Percentiles rank a stretch among this genome's conserved stretches.
Evolutionary conservation across 176 grass and related monocot species (phyloP).

Genomic region (Pharus latifolius): DNA sequence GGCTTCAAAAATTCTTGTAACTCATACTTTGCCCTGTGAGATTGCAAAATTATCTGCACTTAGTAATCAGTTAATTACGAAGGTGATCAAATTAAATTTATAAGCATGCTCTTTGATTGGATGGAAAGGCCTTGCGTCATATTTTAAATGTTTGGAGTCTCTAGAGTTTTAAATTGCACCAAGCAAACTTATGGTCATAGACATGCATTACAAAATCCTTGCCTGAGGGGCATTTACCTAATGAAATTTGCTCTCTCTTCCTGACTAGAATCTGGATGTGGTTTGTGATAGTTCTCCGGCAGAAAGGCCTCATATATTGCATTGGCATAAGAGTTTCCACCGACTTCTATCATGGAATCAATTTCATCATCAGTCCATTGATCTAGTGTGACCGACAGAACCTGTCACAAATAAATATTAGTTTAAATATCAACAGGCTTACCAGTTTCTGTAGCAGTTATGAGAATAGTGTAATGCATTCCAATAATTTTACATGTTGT

Average conservation of each 20-base stretch:
- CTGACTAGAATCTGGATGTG: constrained; percentile 40
- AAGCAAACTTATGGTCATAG: too few species aligned
- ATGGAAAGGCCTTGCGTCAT: not conserved
- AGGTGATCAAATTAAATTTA: not conserved
- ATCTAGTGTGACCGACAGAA: constrained; percentile 66
- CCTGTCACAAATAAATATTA: constrained; percentile 20
- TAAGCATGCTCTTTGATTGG: not conserved
- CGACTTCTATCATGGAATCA: constrained; percentile 69
- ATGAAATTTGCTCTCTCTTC: constrained; percentile 65
- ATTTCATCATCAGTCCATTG: constrained; percentile 65
- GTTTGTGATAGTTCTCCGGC: constrained; percentile 48
- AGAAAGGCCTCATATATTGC: constrained; percentile 82
- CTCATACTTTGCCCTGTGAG: constrained; percentile 73
- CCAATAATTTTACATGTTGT: not conserved
- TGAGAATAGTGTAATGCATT: not conserved
- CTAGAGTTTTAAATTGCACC: too few species aligned
- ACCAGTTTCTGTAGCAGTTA: not conserved
- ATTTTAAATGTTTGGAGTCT: too few species aligned
- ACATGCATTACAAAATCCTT: not conserved
- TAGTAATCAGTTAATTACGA: not conserved
- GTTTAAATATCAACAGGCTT: not conserved
- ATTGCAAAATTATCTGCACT: not conserved
- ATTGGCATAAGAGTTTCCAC: constrained; percentile 81
- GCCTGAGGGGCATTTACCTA: constrained; percentile 18
- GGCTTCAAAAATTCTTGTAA: constrained; percentile 75